Evolutionary conservation across 169 alveolate genomes (phyloP), one percentile per base, ranked within the genome.

Genomic region (Cryptosporidium sp.): DNA sequence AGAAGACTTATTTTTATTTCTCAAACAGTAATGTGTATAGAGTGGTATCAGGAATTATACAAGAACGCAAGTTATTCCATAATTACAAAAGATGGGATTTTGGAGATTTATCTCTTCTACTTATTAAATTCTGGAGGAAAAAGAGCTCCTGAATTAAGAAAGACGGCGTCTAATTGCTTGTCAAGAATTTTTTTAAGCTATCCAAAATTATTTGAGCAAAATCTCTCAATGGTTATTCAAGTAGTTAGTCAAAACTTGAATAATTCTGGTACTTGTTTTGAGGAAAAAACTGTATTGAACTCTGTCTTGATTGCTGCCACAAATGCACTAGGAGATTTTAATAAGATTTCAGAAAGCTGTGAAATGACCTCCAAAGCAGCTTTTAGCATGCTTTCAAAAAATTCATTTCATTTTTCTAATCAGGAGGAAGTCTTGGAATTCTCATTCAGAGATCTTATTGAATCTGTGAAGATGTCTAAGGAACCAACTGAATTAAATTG

Each of bases 11-110:
- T 18, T 31, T 73, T 73, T 16, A 58, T 73, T 21, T 59, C 33
- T 33, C 69, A 50, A n/a, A 39, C 71, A 9, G 26, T 37, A 37
- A 23, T 55, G 18, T 55, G 71, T 18, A 55, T 51, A 52, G 61
- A 52, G 5, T 73, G 86, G 86, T 73, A 35, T 58, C 51, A 58
- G 3, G 48, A 52, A 48, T 73, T 73, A 73, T 73, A 16, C 65
- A 23, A 26, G n/a, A 39, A 45, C 12, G 41, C 16, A 18, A 58
- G 37, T 52, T 29, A 52, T 52, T 29, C 70, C 26, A 23, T 52
- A 37, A 12, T 73, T 18, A 73, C 10, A 21, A 23, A 10, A 1
- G 43, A 73, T 50, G 45, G 39, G 3, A 33, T 39, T n/a, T 58
- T 73, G 59, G 31, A 12, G 2, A 73, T 41, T 35, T 73, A 52